Evolutionary conservation across 78 protist species (phyloP).

Genomic region (Chrysochromulina parva): DNA sequence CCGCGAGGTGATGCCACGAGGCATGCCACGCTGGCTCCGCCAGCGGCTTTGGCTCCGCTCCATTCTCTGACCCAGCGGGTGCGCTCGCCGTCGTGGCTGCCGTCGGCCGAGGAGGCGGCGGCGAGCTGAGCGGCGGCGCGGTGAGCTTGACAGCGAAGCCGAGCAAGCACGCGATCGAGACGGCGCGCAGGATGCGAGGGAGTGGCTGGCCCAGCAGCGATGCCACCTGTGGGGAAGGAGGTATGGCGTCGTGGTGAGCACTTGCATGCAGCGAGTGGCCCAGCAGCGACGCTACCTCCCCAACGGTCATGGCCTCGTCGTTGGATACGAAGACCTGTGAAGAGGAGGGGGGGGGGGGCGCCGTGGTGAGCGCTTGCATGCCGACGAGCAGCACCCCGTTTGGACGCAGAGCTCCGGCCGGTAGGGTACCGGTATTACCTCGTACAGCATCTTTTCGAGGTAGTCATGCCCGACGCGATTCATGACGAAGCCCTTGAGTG

Average conservation of each 20-base stretch:
- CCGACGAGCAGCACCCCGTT: too few species aligned
- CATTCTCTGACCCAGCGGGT: too few species aligned
- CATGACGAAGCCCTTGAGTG: conserved; percentile 91
- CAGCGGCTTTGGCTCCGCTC: too few species aligned
- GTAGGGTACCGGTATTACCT: too few species aligned
- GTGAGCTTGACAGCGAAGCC: conserved; percentile 85
- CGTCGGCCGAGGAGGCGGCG: background rate
- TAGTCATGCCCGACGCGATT: conserved; percentile 81
- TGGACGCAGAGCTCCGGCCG: too few species aligned
- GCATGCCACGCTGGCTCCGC: background rate
- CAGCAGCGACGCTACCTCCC: background rate
- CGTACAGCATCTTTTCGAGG: conserved; percentile 85
- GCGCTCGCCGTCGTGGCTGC: too few species aligned
- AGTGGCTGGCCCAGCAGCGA: conserved; percentile 27
- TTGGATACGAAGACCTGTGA: conserved; percentile 86
- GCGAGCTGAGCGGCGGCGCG: background rate
- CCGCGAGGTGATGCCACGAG: background rate
- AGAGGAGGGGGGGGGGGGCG: too few species aligned
- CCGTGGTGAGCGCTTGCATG: too few species aligned
- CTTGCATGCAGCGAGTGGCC: background rate
- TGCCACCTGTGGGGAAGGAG: conserved; percentile 58
- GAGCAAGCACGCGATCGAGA: conserved; percentile 75
- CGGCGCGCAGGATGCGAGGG: conserved; percentile 62
- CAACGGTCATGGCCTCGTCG: conserved; percentile 67
- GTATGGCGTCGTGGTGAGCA: background rate